Conservation (phyloP, 2,329 filamentous ascomycete species). For the Balansia obtecta region DNA sequence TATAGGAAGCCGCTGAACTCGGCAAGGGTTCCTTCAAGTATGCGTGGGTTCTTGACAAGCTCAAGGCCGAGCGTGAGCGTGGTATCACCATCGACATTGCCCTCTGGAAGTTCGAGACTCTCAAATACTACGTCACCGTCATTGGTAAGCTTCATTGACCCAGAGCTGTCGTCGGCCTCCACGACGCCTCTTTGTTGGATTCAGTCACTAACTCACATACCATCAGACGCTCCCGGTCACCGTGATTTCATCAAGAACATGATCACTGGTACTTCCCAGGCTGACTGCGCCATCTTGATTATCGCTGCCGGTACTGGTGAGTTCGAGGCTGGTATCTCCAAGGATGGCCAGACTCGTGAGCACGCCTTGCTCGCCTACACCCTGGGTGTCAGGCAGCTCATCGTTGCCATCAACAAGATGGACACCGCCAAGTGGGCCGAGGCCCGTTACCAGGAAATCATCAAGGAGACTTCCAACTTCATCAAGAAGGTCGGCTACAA, state of each 20-base stretch:
- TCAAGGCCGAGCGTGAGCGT: conserved; percentile 97
- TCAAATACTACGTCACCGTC: conserved; percentile 95
- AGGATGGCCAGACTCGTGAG: conserved; percentile 99
- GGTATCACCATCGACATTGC: conserved; percentile 99
- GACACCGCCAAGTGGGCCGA: conserved; percentile 98
- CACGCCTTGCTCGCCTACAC: conserved; percentile 99
- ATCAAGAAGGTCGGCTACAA: conserved; percentile 99
- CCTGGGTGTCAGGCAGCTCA: conserved; percentile 99
- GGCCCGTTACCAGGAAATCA: conserved; percentile 94
- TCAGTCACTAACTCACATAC: neutral
- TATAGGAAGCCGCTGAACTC: conserved; percentile 92
- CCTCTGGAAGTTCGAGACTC: conserved; percentile 99
- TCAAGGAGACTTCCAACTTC: conserved; percentile 99
- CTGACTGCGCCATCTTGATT: conserved; percentile 99
- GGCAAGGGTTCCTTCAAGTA: conserved; percentile 99
- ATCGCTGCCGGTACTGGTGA: conserved; percentile 99
- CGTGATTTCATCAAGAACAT: conserved; percentile 99
- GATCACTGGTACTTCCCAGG: conserved; percentile 99
- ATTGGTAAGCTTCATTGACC: conserved; percentile 51
- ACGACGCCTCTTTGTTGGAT: too few relatives aligned
- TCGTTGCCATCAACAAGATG: conserved; percentile 99
- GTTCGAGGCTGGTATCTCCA: conserved; percentile 99
- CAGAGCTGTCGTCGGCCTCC: too few relatives aligned
- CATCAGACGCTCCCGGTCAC: conserved; percentile 88
- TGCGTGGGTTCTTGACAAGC: conserved; percentile 99